Percentiles rank a stretch among this genome's conserved stretches.
These are phyloP conservation scores for Linnemannia hyalina DNA, from an alignment of 192 early-diverging fungal genomes.

Conservation along the genomic window DNA sequence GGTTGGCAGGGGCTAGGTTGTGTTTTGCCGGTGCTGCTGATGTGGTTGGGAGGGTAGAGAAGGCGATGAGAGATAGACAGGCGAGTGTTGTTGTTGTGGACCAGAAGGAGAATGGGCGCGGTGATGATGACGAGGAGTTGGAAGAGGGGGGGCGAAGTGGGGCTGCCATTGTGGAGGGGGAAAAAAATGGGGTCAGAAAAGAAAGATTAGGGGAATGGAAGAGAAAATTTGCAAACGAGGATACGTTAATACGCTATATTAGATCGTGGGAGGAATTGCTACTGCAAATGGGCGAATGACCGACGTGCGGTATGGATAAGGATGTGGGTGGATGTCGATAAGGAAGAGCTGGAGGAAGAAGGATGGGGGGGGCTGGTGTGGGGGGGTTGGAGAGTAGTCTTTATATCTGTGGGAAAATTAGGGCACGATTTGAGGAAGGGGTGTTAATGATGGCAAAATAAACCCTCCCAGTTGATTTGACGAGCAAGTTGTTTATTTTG, in stretches of 20 bases:
- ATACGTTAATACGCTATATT: background rate
- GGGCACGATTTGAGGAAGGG: background rate
- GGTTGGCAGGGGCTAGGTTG: background rate
- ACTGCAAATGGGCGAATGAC: background rate
- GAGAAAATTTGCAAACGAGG: background rate
- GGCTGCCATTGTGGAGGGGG: background rate
- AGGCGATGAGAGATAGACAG: conserved; percentile 10
- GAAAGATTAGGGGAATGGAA: background rate
- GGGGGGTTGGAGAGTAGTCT: background rate
- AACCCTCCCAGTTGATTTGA: no score
- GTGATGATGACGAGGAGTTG: background rate
- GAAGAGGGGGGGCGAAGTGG: background rate
- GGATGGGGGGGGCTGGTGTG: background rate
- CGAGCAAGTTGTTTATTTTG: background rate
- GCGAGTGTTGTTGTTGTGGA: conserved; percentile 13
- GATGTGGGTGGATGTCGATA: background rate
- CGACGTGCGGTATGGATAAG: background rate
- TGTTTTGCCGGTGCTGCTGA: conserved; percentile 21
- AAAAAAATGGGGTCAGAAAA: background rate
- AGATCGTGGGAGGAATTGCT: background rate
- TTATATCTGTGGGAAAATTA: background rate
- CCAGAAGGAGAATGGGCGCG: background rate
- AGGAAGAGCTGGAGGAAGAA: background rate
- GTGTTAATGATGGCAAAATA: background rate
- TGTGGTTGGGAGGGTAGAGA: background rate